Evolutionary conservation across 495 filamentous ascomycete species (phyloP).

Genomic region (Acidiella bohemica): DNA sequence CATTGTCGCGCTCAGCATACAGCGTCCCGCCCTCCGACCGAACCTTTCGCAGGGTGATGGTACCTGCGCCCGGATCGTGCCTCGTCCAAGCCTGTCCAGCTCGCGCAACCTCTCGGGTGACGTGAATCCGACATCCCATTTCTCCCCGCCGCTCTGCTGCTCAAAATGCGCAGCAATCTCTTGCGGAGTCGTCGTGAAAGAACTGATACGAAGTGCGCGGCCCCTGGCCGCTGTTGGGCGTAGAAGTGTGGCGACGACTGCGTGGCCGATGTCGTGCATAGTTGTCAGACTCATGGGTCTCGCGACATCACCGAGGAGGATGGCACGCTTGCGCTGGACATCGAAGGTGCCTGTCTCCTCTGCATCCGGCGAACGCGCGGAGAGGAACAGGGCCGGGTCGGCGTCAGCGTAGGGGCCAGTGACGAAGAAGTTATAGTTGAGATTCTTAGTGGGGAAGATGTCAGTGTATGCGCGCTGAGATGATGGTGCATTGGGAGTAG

Average conservation of each 20-base stretch:
- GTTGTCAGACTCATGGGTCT: slow-evolving; percentile 49
- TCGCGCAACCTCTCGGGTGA: slow-evolving; percentile 37
- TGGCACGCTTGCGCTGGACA: slow-evolving; percentile 39
- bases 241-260: slow-evolving; percentile 45
- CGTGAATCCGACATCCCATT: slow-evolving; percentile 43
- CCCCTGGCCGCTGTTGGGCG: slow-evolving; percentile 40
- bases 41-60: slow-evolving; percentile 48
- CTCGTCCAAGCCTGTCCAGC: slow-evolving; percentile 39
- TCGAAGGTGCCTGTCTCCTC: slow-evolving; percentile 41
- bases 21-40: slow-evolving; percentile 61
- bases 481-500: too few species aligned
- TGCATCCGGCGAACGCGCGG: slow-evolving; percentile 14
- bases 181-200: slow-evolving; percentile 50
- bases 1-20: slow-evolving; percentile 55
- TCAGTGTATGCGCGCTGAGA: too few species aligned
- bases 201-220: slow-evolving; percentile 52
- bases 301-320: slow-evolving; percentile 44
- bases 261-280: slow-evolving; percentile 53
- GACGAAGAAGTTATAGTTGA: slow-evolving; percentile 55
- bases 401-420: slow-evolving; percentile 56
- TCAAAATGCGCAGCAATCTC: slow-evolving; percentile 53
- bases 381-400: slow-evolving; percentile 36
- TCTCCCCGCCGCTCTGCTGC: slow-evolving; percentile 41
- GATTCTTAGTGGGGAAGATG: slow-evolving; percentile 33
- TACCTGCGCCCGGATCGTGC: slow-evolving; percentile 40